Conservation (phyloP, 108 stramenopile genomes). For the Nitzschia inconspicua region DNA sequence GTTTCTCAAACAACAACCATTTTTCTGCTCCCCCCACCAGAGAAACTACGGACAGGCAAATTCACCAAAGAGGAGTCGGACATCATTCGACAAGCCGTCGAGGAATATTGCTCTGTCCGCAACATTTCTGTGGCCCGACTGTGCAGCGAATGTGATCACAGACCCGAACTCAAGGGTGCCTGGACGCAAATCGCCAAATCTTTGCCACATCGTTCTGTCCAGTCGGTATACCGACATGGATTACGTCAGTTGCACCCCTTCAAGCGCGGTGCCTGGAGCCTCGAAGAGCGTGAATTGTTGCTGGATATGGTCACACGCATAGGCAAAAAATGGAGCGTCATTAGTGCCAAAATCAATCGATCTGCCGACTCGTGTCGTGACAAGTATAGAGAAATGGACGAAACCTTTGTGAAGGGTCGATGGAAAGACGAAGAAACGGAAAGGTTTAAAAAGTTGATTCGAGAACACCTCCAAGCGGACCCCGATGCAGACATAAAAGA, state of each 20-base stretch:
- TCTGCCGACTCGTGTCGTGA: conserved; percentile 65
- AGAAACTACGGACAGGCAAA: conserved; percentile 42
- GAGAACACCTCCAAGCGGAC: conserved; percentile 41
- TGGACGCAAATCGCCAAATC: conserved; percentile 81
- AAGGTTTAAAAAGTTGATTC: conserved; percentile 41
- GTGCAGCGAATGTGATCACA: conserved; percentile 74
- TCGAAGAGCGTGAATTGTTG: conserved; percentile 50
- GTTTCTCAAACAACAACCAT: not conserved
- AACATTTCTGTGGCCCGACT: conserved; percentile 53
- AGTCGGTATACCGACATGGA: conserved; percentile 77
- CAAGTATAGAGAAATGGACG: conserved; percentile 63
- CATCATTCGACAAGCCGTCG: conserved; percentile 43
- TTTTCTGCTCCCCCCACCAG: conserved; percentile 21
- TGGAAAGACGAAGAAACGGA: conserved; percentile 70
- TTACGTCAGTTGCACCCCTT: conserved; percentile 70
- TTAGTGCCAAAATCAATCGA: conserved; percentile 69
- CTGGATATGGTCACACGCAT: conserved; percentile 42
- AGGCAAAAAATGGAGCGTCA: conserved; percentile 71
- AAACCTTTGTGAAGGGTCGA: conserved; percentile 59
- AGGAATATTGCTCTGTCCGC: conserved; percentile 62
- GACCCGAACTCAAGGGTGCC: conserved; percentile 72
- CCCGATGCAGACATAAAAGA: conserved; percentile 44
- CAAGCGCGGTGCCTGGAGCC: conserved; percentile 69
- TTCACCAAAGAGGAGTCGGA: conserved; percentile 57
- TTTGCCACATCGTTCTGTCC: conserved; percentile 74